Conservation (phyloP, 306 rosid species). For the Arachis hypogaea region DNA sequence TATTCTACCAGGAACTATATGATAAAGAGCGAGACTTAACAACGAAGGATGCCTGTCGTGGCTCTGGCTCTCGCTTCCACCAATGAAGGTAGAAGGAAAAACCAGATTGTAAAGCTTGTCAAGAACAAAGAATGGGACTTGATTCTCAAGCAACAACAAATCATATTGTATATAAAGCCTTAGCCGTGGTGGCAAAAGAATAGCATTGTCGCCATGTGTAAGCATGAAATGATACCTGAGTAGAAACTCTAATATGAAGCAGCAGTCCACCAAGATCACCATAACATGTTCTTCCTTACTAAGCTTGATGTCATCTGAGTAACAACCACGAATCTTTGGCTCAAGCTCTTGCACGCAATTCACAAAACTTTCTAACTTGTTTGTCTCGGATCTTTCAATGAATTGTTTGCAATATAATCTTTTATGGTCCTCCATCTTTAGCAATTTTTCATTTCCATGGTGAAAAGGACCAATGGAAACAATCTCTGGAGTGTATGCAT, state of each 20-base stretch:
- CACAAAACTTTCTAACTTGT: not conserved
- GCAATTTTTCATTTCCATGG: not conserved
- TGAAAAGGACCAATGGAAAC: constrained; percentile 3
- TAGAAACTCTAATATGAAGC: not conserved
- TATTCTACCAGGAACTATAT: too few relatives aligned
- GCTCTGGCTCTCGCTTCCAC: too few relatives aligned
- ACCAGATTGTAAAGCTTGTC: not conserved
- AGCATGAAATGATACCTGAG: not conserved
- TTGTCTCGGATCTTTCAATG: not conserved
- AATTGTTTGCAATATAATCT: not conserved
- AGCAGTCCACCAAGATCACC: not conserved
- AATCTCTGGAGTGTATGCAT: not conserved
- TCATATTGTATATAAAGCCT: not conserved
- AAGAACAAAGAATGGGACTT: not conserved
- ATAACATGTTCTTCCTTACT: not conserved
- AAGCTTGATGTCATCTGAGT: not conserved
- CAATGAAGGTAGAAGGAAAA: not conserved
- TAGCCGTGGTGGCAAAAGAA: not conserved
- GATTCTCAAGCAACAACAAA: not conserved
- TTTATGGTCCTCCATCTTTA: not conserved
- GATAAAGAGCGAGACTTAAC: too few relatives aligned
- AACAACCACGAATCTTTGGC: not conserved
- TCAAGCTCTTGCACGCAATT: not conserved
- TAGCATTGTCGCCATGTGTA: not conserved
- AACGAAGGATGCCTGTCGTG: not conserved